A percentile compares a stretch with the other conserved stretches of the same genome.
phyloP scores from a whole-genome alignment of 2,329 filamentous ascomycete species.

The Cryoendolithus antarcticus region DNA sequence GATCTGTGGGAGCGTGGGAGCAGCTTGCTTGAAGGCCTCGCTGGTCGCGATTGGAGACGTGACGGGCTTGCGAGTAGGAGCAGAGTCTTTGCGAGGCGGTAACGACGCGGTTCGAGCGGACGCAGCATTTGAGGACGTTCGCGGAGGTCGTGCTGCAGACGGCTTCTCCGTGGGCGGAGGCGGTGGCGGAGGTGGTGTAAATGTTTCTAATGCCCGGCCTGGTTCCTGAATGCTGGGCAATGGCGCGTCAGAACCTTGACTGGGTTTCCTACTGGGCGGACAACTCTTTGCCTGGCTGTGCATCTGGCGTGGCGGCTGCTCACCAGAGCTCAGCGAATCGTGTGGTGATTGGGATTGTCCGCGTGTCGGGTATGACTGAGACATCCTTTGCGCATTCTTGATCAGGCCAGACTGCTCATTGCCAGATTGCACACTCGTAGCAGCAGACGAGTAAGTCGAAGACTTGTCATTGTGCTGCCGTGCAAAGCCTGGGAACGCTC shows the following conservation, averaged over 20 bases:
- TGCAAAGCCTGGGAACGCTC: conserved; percentile 2
- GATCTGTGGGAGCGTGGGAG: too few relatives aligned
- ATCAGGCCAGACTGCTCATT: conserved; percentile 38
- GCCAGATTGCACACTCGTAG: conserved; percentile 31
- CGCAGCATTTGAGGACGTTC: conserved; percentile 1
- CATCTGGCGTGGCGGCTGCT: conserved; percentile 10
- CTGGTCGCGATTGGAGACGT: too few relatives aligned
- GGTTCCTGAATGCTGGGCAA: conserved; percentile 7
- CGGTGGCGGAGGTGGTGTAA: conserved; percentile 12
- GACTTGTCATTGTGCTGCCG: conserved; percentile 24
- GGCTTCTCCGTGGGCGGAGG: conserved; percentile 6
- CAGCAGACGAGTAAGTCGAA: conserved; percentile 38
- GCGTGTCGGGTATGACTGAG: conserved; percentile 36
- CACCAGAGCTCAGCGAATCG: conserved; percentile 6
- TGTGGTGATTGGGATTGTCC: conserved; percentile 11
- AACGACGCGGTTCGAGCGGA: neutral
- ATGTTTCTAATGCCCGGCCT: conserved; percentile 8
- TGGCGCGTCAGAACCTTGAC: conserved; percentile 7
- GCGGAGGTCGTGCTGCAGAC: conserved; percentile 9
- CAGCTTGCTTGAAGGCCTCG: too few relatives aligned
- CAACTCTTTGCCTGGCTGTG: conserved; percentile 8
- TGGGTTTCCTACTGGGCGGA: conserved; percentile 4
- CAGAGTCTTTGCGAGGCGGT: too few relatives aligned
- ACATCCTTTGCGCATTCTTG: conserved; percentile 46
- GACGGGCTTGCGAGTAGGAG: too few relatives aligned